Evolutionary conservation across 768 basidiomycete genomes (phyloP).

Genomic region (Hypholoma sublateritium): DNA sequence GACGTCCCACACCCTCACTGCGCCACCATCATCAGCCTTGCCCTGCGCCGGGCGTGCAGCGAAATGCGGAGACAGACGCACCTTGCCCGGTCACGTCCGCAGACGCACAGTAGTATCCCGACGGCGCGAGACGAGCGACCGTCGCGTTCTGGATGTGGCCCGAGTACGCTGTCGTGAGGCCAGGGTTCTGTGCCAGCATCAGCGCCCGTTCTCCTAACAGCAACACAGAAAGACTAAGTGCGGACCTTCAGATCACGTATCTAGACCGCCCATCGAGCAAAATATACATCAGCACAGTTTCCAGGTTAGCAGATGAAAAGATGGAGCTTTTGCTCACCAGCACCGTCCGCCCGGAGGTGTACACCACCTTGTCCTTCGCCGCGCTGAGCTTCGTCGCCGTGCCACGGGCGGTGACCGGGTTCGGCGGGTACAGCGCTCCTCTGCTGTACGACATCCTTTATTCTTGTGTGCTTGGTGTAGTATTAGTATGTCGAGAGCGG

Average conservation of each 20-base stretch:
- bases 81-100: slow-evolving; percentile 83
- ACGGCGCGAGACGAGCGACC: slow-evolving; percentile 89
- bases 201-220: slow-evolving; percentile 3
- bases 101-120: slow-evolving; percentile 94
- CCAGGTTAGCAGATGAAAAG: background rate
- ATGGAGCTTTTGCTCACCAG: slow-evolving; percentile 58
- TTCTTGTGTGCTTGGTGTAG: background rate
- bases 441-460: slow-evolving; percentile 39
- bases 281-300: background rate
- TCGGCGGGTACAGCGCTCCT: slow-evolving; percentile 57
- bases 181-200: slow-evolving; percentile 56
- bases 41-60: background rate
- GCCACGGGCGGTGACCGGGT: slow-evolving; percentile 45
- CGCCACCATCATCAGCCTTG: background rate
- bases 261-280: slow-evolving; percentile 35
- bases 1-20: slow-evolving; percentile 92
- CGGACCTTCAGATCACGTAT: slow-evolving; percentile 81
- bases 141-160: slow-evolving; percentile 85
- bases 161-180: slow-evolving; percentile 61
- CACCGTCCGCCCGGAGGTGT: slow-evolving; percentile 81
- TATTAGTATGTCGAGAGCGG: background rate
- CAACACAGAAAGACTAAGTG: background rate
- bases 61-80: slow-evolving; percentile 23
- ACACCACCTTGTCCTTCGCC: slow-evolving; percentile 78
- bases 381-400: slow-evolving; percentile 34